Evolutionary conservation across 495 filamentous ascomycete species (phyloP).

Genomic region (Xylona heveae): DNA sequence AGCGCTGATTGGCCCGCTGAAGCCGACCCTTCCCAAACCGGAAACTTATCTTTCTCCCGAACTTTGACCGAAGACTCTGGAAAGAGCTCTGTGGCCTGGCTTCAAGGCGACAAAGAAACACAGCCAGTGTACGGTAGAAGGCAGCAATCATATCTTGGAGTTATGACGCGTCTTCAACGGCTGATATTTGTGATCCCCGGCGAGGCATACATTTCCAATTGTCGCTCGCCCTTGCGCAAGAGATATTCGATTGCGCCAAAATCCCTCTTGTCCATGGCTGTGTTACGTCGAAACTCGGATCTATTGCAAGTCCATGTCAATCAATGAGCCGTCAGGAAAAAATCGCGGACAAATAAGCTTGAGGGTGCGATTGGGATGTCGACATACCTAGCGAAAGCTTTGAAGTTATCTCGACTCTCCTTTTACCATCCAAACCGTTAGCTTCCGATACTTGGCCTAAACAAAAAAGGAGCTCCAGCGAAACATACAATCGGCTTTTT

Average conservation of each 20-base stretch:
- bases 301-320: constrained; percentile 19
- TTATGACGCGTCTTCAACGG: too few relatives aligned
- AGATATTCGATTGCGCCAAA: constrained; percentile 79
- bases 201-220: constrained; percentile 67
- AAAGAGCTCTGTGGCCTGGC: too few relatives aligned
- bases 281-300: constrained; percentile 53
- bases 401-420: constrained; percentile 32
- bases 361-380: not conserved
- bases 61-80: too few relatives aligned
- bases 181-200: constrained; percentile 68
- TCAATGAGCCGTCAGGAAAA: not conserved
- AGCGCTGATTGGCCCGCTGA: too few relatives aligned
- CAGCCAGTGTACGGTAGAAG: too few relatives aligned
- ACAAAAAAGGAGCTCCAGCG: constrained; percentile 2
- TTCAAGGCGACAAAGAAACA: too few relatives aligned
- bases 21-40: too few relatives aligned
- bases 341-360: constrained; percentile 2
- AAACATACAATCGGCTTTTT: constrained; percentile 57
- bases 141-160: too few relatives aligned
- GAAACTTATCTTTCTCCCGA: too few relatives aligned
- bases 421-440: constrained; percentile 13
- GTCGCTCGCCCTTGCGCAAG: constrained; percentile 60
- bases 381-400: constrained; percentile 28
- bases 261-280: constrained; percentile 60
- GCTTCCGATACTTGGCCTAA: too few relatives aligned